Evolutionary conservation across 1,139 yeast species (phyloP).

Genomic region (Martiniozyma asiatica): DNA sequence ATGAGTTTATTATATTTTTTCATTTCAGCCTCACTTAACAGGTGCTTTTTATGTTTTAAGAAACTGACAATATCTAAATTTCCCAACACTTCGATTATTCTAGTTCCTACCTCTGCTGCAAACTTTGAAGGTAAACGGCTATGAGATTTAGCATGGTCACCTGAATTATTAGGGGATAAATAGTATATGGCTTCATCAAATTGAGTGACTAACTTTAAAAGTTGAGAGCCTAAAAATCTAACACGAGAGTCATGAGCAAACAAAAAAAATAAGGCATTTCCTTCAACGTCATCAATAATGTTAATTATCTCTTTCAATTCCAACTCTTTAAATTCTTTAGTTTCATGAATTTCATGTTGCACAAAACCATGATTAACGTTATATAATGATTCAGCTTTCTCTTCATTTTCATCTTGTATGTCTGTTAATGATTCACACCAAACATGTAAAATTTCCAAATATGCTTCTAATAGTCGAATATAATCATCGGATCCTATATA

Average conservation of each 20-base stretch:
- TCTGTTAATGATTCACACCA: slow-evolving; percentile 62
- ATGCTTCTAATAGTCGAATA: slow-evolving; percentile 49
- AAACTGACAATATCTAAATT: slow-evolving; percentile 57
- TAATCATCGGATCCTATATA: slow-evolving; percentile 38
- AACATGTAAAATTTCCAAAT: slow-evolving; percentile 64
- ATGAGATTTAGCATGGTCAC: slow-evolving; percentile 23
- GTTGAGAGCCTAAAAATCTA: slow-evolving; percentile 62
- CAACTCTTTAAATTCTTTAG: slow-evolving; percentile 39
- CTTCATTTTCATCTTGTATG: slow-evolving; percentile 16
- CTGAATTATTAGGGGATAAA: slow-evolving; percentile 25
- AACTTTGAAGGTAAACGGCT: slow-evolving; percentile 55
- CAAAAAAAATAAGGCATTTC: slow-evolving; percentile 83
- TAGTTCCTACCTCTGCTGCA: slow-evolving; percentile 68
- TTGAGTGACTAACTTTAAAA: slow-evolving; percentile 63
- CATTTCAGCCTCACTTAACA: slow-evolving; percentile 72
- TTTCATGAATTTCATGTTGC: slow-evolving; percentile 23
- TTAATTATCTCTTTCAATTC: slow-evolving; percentile 74
- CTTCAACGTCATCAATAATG: slow-evolving; percentile 87
- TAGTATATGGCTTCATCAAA: slow-evolving; percentile 75
- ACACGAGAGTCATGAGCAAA: slow-evolving; percentile 78
- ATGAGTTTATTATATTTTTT: slow-evolving; percentile 56
- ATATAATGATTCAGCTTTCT: slow-evolving; percentile 19
- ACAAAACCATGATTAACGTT: slow-evolving; percentile 21
- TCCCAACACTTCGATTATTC: slow-evolving; percentile 71
- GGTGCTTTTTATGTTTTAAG: slow-evolving; percentile 45